phyloP scores from a whole-genome alignment of 139 green algal species.

The Mesotaenium endlicherianum region DNA sequence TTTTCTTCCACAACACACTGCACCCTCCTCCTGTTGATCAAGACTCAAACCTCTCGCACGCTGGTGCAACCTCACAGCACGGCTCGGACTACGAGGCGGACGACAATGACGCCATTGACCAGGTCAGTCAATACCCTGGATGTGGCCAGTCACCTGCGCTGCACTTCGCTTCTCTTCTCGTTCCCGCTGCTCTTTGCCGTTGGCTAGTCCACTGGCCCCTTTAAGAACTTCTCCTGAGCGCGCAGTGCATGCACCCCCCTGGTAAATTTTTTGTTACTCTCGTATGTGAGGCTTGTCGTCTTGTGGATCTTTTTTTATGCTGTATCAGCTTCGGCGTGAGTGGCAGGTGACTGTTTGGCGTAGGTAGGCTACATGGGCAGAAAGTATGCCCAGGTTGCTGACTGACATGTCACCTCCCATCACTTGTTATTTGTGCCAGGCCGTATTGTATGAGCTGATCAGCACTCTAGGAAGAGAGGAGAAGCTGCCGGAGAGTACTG shows the following conservation, averaged over 20 bases:
- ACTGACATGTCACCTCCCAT: too few relatives aligned
- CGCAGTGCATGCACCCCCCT: background rate
- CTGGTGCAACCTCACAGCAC: background rate
- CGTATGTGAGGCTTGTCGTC: background rate
- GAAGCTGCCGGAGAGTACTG: too few relatives aligned
- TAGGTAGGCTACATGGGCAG: too few relatives aligned
- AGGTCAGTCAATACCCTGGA: background rate
- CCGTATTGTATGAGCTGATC: too few relatives aligned
- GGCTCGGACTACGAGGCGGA: background rate
- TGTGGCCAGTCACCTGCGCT: background rate
- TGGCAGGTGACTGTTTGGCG: too few relatives aligned
- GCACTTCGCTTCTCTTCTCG: background rate
- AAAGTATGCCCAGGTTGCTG: too few relatives aligned
- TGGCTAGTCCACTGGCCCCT: background rate
- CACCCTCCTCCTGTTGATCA: slow-evolving; percentile 32
- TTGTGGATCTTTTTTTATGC: background rate
- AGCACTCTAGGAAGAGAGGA: too few relatives aligned
- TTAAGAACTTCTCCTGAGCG: background rate
- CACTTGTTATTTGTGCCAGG: too few relatives aligned
- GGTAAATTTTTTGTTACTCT: background rate
- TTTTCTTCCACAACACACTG: slow-evolving; percentile 85
- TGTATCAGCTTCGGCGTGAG: too few relatives aligned
- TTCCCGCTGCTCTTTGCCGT: background rate
- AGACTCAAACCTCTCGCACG: background rate
- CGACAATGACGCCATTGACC: slow-evolving; percentile 11